Conservation (phyloP, 768 basidiomycete species). For the Pulveroboletus sp. region DNA sequence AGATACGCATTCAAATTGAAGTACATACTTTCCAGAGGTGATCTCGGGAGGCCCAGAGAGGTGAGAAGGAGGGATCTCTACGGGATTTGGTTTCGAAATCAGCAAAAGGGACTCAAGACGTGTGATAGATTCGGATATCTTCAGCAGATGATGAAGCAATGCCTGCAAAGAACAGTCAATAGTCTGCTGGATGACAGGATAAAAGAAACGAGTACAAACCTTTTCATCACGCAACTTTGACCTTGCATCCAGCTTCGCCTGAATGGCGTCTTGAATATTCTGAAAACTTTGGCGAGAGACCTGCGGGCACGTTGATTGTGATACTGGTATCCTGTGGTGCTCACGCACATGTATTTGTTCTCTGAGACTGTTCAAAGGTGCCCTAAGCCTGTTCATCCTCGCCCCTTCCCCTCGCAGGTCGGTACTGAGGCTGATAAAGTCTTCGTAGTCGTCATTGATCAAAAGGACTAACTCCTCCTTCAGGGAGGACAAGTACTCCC, state of each 20-base stretch:
- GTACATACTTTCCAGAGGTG: conserved; percentile 36
- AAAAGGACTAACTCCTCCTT: conserved; percentile 94
- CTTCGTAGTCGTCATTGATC: conserved; percentile 98
- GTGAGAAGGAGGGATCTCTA: conserved; percentile 31
- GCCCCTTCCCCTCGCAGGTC: conserved; percentile 84
- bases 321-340: neutral
- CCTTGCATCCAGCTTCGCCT: conserved; percentile 74
- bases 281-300: conserved; percentile 63
- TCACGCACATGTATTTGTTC: conserved; percentile 64
- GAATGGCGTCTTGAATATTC: conserved; percentile 67
- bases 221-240: conserved; percentile 83
- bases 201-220: conserved; percentile 31
- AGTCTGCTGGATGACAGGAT: neutral
- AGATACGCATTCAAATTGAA: neutral
- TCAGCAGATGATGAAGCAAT: conserved; percentile 81
- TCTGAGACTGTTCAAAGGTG: conserved; percentile 64
- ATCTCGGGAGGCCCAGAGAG: conserved; percentile 24
- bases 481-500: conserved; percentile 77
- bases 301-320: conserved; percentile 23
- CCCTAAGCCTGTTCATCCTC: conserved; percentile 63
- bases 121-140: conserved; percentile 87
- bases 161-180: conserved; percentile 45
- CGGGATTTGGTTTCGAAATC: conserved; percentile 48
- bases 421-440: conserved; percentile 94
- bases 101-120: conserved; percentile 85